These are phyloP conservation scores for Angomonas deanei DNA, from an alignment of 208 protist species.

Conservation along the genomic window DNA sequence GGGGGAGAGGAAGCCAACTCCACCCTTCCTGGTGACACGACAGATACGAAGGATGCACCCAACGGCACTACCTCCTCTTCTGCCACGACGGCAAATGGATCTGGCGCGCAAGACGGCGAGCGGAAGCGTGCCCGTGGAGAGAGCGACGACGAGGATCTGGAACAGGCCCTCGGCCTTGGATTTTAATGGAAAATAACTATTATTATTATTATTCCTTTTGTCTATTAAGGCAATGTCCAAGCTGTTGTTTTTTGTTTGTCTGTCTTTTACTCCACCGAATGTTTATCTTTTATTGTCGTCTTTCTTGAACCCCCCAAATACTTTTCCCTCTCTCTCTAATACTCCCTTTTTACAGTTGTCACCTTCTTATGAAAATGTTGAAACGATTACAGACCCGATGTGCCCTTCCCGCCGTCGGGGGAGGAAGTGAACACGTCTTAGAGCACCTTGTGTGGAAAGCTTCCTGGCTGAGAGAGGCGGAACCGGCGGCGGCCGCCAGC, in stretches of 20 bases:
- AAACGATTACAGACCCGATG: conserved; percentile 18
- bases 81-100: background rate
- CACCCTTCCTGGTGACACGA: too few relatives aligned
- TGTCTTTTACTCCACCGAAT: background rate
- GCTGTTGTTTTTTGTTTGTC: conserved; percentile 13
- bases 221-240: too few relatives aligned
- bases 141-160: conserved; percentile 51
- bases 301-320: background rate
- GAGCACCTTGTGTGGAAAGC: conserved; percentile 50
- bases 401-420: conserved; percentile 4
- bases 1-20: background rate
- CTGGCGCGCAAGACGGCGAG: background rate
- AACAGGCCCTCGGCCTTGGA: conserved; percentile 69
- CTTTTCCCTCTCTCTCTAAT: background rate
- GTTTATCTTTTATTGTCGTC: conserved; percentile 5
- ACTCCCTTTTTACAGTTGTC: conserved; percentile 5
- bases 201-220: conserved; percentile 17
- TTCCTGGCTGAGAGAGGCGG: conserved; percentile 59
- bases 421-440: background rate
- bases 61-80: background rate
- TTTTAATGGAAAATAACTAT: conserved; percentile 36
- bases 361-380: conserved; percentile 9
- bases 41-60: background rate
- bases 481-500: conserved; percentile 49
- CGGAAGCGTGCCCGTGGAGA: background rate